Evolutionary conservation across 352 stramenopile species (phyloP).

Genomic region (Pythium monospermum): DNA sequence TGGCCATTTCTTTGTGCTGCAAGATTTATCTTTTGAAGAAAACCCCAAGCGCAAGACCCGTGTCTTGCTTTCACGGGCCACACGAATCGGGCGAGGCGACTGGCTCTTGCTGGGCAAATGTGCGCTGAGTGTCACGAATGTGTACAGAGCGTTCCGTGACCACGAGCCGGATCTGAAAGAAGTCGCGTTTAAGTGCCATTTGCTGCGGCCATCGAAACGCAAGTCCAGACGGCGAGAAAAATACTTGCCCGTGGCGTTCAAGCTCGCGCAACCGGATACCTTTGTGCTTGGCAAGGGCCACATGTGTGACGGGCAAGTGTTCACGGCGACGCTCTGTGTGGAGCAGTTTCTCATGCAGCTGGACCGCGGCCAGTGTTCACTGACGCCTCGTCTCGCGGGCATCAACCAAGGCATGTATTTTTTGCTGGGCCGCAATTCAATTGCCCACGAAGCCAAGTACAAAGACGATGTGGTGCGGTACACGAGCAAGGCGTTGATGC

Average conservation of each 20-base stretch:
- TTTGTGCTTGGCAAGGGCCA: conserved; percentile 58
- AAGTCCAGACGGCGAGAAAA: conserved; percentile 38
- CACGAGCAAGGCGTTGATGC: conserved; percentile 67
- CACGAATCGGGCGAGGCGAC: conserved; percentile 49
- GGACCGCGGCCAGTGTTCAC: conserved; percentile 46
- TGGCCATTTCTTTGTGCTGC: conserved; percentile 55
- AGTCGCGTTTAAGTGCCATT: conserved; percentile 53
- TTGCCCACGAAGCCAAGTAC: conserved; percentile 29
- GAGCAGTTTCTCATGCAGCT: conserved; percentile 69
- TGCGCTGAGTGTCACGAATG: conserved; percentile 41
- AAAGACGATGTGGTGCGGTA: conserved; percentile 45
- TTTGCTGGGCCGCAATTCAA: conserved; percentile 46
- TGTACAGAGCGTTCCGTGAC: conserved; percentile 41
- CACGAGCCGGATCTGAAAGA: conserved; percentile 61
- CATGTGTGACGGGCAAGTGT: conserved; percentile 52
- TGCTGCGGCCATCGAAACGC: conserved; percentile 58
- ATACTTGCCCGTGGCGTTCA: conserved; percentile 56
- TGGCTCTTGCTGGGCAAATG: conserved; percentile 57
- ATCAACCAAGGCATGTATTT: conserved; percentile 75
- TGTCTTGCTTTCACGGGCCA: conserved; percentile 39
- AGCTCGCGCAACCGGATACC: conserved; percentile 30
- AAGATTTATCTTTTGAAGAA: conserved; percentile 67
- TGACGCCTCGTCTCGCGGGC: conserved; percentile 48
- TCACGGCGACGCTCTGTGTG: conserved; percentile 45
- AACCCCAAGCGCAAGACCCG: conserved; percentile 50